Evolutionary conservation across 2,329 filamentous ascomycete species (phyloP), one percentile per base, ranked within the genome.

Genomic region (Colletotrichum karsti): DNA sequence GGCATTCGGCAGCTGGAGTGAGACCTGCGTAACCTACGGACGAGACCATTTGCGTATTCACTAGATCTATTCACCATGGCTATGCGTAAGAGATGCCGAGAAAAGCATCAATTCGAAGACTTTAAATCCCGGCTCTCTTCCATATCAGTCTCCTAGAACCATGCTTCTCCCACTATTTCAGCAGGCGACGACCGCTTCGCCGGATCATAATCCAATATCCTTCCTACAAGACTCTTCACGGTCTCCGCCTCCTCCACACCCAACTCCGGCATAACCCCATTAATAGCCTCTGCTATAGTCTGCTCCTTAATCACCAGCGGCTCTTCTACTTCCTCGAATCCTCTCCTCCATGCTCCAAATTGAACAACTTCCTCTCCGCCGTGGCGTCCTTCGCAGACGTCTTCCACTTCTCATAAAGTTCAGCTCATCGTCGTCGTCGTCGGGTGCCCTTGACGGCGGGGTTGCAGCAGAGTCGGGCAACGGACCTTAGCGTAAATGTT

Each of bases 171-270:
- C 61, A 77, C 35, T 35, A 78, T 54, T n/a, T 78, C 73, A 10
- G 67, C 63, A 51, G 75, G 35, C 37, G 73, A 74, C 20, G 75
- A 76, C 56, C 77, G 60, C 46, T 77, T 72, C 15, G 50, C 66
- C 5, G 74, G 73, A 70, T 78, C 73, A 44, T 78, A 79, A 28
- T 76, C 73, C 63, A 79, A 59, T 60, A 77, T 77, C 54, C 74
- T 41, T 37, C 75, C 70, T 59, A 79, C 69, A 13, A 78, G 72
- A 41, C 33, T 33, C 68, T 77, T 78, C 3, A 74, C 67, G 33
- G 69, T 54, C 10, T 24, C 12, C 2, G 71, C 71, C 46, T 79
- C 74, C 20, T 73, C 72, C 63, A 74, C 59, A 10, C 70, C 67
- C 30, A 75, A 3, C 10, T 75, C 72, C 3, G 72, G 73, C 3